Conservation (phyloP, 441 rosid species). For the Manihot esculenta region DNA sequence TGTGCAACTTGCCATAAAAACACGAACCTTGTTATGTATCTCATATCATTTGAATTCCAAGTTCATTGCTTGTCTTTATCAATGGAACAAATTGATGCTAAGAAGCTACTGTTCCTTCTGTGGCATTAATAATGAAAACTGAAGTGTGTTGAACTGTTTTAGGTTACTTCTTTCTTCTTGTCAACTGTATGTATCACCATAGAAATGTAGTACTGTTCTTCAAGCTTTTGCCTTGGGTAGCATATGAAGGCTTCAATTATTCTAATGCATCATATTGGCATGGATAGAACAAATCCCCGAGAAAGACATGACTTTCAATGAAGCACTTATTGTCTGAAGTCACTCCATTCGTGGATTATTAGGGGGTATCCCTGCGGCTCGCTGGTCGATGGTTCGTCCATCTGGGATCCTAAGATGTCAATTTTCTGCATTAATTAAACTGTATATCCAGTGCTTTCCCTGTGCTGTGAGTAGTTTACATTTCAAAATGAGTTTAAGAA, state of each 20-base stretch:
- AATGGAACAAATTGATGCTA: not conserved
- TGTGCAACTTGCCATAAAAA: slow-evolving; percentile 9
- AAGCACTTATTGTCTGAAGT: too few relatives aligned
- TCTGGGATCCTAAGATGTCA: too few relatives aligned
- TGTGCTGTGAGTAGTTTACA: slow-evolving; percentile 4
- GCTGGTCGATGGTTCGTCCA: too few relatives aligned
- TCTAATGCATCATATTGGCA: too few relatives aligned
- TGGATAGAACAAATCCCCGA: too few relatives aligned
- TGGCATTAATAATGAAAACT: not conserved
- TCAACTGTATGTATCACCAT: not conserved
- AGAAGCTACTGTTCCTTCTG: not conserved
- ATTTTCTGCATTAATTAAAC: too few relatives aligned
- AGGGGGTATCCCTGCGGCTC: too few relatives aligned
- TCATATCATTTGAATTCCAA: not conserved
- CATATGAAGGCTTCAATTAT: not conserved
- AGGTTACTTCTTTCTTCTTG: not conserved
- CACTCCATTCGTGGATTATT: too few relatives aligned
- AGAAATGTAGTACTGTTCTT: not conserved
- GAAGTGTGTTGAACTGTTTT: slow-evolving; percentile 10
- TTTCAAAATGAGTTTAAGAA: not conserved
- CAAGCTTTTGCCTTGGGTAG: not conserved
- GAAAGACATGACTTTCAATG: too few relatives aligned
- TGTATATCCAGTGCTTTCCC: not conserved
- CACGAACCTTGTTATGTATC: slow-evolving; percentile 13
- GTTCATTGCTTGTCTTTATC: not conserved